phyloP scores from a whole-genome alignment of 208 protist species.

The Trypanosoma caninum region DNA sequence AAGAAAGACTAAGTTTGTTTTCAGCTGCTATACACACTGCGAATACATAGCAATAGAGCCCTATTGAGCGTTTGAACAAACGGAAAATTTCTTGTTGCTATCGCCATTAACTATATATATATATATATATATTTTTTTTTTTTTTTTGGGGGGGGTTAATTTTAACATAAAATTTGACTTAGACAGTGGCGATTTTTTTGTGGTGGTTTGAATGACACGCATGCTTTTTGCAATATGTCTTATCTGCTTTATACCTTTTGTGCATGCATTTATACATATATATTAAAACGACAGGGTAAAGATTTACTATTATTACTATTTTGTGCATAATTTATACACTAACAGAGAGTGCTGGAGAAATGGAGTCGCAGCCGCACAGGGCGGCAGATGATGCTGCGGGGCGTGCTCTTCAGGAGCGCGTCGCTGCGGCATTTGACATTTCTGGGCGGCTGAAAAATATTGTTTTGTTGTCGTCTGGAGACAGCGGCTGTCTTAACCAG shows the following conservation, averaged over 20 bases:
- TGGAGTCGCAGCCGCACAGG: neutral
- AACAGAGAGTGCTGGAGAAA: neutral
- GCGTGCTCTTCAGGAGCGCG: constrained; percentile 11
- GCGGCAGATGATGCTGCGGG: neutral
- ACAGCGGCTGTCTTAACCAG: constrained; percentile 32
- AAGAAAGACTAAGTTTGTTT: constrained; percentile 5
- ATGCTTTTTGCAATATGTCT: too few relatives aligned
- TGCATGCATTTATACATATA: too few relatives aligned
- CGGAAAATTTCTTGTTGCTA: constrained; percentile 11
- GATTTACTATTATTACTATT: too few relatives aligned
- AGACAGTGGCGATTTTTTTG: too few relatives aligned
- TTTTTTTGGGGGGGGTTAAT: neutral
- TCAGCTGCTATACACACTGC: constrained; percentile 7
- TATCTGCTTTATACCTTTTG: too few relatives aligned
- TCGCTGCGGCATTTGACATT: constrained; percentile 25
- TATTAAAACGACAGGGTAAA: too few relatives aligned
- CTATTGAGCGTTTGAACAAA: constrained; percentile 5
- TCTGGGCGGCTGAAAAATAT: constrained; percentile 28
- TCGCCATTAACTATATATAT: neutral
- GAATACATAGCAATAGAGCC: neutral
- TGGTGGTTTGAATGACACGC: too few relatives aligned
- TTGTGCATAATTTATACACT: too few relatives aligned
- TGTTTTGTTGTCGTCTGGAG: neutral
- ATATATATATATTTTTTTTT: neutral
- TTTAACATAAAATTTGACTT: too few relatives aligned